Percentiles rank a stretch among this genome's conserved stretches.
These are phyloP conservation scores for Candida corydali DNA, from an alignment of 805 yeast species.

Conservation along the genomic window DNA sequence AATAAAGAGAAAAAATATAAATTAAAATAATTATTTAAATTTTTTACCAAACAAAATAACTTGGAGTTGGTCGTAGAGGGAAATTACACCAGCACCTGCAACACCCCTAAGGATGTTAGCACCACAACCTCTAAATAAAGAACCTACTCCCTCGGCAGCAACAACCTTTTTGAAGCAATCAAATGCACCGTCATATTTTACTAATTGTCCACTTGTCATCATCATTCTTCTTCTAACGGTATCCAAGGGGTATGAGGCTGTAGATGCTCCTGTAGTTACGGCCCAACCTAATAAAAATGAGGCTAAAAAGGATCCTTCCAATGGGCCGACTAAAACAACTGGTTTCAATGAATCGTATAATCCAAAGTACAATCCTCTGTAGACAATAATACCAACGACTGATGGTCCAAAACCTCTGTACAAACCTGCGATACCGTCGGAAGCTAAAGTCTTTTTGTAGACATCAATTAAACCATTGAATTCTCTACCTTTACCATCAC, in stretches of 20 bases:
- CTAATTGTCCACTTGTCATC: slow-evolving; percentile 99
- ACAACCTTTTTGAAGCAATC: slow-evolving; percentile 90
- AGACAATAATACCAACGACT: slow-evolving; percentile 93
- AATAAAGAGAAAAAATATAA: too few species aligned
- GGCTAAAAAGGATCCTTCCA: slow-evolving; percentile 92
- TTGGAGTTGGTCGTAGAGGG: slow-evolving; percentile 96
- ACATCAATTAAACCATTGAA: slow-evolving; percentile 97
- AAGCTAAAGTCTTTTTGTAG: slow-evolving; percentile 89
- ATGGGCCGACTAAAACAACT: slow-evolving; percentile 86
- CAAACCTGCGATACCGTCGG: slow-evolving; percentile 97
- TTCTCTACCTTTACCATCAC: slow-evolving; percentile 82
- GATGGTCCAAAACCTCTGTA: slow-evolving; percentile 99
- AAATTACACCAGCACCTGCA: slow-evolving; percentile 99
- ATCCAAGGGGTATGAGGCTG: slow-evolving; percentile 98
- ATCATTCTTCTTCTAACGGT: slow-evolving; percentile 99
- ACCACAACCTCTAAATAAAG: slow-evolving; percentile 98
- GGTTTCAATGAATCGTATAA: slow-evolving; percentile 96
- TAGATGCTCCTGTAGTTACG: slow-evolving; percentile 97
- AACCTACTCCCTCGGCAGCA: slow-evolving; percentile 90
- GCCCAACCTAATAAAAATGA: slow-evolving; percentile 96
- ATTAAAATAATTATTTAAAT: slow-evolving; percentile 78
- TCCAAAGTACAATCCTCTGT: slow-evolving; percentile 99
- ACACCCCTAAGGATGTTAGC: slow-evolving; percentile 99
- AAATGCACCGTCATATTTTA: slow-evolving; percentile 91
- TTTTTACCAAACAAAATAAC: slow-evolving; percentile 93